Evolutionary conservation across 257 asterid genomes (phyloP).

Genomic region (Capsicum pubescens): DNA sequence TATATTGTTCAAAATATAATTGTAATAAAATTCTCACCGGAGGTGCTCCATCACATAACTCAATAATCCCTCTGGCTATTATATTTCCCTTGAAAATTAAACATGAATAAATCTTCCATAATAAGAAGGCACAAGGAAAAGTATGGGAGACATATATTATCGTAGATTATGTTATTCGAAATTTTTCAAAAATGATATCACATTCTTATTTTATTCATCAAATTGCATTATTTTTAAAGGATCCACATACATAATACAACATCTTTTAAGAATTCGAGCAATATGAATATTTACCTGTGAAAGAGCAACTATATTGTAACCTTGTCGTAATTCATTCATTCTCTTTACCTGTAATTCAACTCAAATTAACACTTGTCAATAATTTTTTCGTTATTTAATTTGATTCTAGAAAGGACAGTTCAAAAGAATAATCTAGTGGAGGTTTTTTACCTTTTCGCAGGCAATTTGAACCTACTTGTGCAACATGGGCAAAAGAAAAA

Average conservation of each 20-base stretch:
- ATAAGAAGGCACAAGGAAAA: neutral
- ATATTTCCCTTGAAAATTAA: slow-evolving; percentile 33
- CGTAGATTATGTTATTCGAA: too few species aligned
- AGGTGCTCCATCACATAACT: slow-evolving; percentile 40
- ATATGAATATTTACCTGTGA: slow-evolving; percentile 37
- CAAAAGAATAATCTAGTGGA: neutral
- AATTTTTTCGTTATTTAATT: neutral
- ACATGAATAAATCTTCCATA: neutral
- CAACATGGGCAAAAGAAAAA: neutral
- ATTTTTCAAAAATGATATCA: too few species aligned
- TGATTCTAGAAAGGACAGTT: too few species aligned
- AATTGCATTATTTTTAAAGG: too few species aligned
- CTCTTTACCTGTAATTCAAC: slow-evolving; percentile 32
- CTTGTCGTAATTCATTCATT: slow-evolving; percentile 31
- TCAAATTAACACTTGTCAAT: neutral
- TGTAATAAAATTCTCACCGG: slow-evolving; percentile 29
- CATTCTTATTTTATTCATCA: too few species aligned
- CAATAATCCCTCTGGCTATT: slow-evolving; percentile 38
- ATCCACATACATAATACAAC: too few species aligned
- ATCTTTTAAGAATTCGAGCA: too few species aligned
- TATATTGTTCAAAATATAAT: neutral
- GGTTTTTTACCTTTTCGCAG: slow-evolving; percentile 24
- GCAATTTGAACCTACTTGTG: slow-evolving; percentile 33
- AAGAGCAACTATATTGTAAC: slow-evolving; percentile 41
- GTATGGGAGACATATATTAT: too few species aligned